These are phyloP conservation scores for Ogataea trehaloabstinens DNA, from an alignment of 805 yeast species.

Conservation along the genomic window DNA sequence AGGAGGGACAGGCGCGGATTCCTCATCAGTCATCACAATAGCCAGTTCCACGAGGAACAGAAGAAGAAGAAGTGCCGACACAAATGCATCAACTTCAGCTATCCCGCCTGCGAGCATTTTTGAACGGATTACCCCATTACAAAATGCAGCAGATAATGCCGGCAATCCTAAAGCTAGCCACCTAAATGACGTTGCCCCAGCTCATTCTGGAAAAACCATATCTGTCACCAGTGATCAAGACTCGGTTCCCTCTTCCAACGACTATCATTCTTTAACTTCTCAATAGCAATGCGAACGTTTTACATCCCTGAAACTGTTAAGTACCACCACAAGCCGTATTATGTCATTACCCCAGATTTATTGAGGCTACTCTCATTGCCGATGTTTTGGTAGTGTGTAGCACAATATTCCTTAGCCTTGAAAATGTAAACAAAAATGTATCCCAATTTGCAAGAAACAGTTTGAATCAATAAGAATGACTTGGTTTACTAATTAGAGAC, in stretches of 20 bases:
- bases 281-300: conserved; percentile 8
- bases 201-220: not conserved
- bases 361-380: not conserved
- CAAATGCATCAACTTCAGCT: conserved; percentile 64
- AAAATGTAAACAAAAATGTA: conserved; percentile 1
- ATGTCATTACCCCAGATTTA: not conserved
- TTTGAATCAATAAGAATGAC: conserved; percentile 1
- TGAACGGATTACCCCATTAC: conserved; percentile 44
- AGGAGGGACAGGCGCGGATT: conserved; percentile 20
- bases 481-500: no score
- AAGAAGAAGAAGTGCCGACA: conserved; percentile 37
- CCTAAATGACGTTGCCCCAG: conserved; percentile 1
- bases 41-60: conserved; percentile 34
- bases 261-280: conserved; percentile 17
- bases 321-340: no score
- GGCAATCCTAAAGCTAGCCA: conserved; percentile 12
- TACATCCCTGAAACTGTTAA: no score
- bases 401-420: not conserved
- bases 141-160: conserved; percentile 15
- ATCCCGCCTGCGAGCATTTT: conserved; percentile 73
- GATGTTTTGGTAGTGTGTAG: not conserved
- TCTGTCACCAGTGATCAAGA: conserved; percentile 17
- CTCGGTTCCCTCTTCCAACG: conserved; percentile 15
- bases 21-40: conserved; percentile 33
- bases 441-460: not conserved